Base-by-base conservation (phyloP, 2,329 filamentous ascomycete genomes). In the Colletotrichum karsti region DNA sequence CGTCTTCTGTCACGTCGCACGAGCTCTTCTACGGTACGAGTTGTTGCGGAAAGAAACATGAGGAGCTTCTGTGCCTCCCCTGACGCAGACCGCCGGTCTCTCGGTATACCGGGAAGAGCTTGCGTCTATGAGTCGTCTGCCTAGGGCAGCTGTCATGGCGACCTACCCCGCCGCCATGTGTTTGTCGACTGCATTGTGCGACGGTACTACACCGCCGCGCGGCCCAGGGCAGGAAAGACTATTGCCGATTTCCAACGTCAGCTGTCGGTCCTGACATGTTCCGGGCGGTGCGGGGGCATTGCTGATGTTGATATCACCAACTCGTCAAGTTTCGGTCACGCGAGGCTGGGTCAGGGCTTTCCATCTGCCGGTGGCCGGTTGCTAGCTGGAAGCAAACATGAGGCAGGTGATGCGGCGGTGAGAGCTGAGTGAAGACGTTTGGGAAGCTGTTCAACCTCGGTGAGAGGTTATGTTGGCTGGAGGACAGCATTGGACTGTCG, bases 41-140 rank as follows among this genome's bases (percentile, higher is more conserved):
- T 20, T 37, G 28, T n/a, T 15, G 24, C 15, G 7, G 30, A 30
- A 48, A 37, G 39, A 33, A 44, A 8, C 10, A 28, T 10, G 10
- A 12, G 7, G 20, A 2, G 5, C 28, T 26, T 22, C 15, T 7
- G 12, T 30, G 41, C 13, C 24, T 9, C 18, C 50, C 58, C 35
- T 67, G 28, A 12, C 5, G n/a, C 30, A n/a, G 22, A 13, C 7
- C 37, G 20, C 51, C 44, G 44, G 61, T 37, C 59, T 20, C 59
- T 61, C 46, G 58, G 60, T 33, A 42, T 68, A 68, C 61, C 60
- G 65, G 61, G 37, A 30, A 59, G 44, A 44, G 18, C 33, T 9
- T 26, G 30, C 24, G 22, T 39, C 22, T 68, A 58, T 59, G 54
- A 54, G 37, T 65, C 22, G 33, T 3, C 44, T 58, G 18, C 28